Base-by-base conservation (phyloP, 768 basidiomycete species). In the Boletus eberwhitei region DNA sequence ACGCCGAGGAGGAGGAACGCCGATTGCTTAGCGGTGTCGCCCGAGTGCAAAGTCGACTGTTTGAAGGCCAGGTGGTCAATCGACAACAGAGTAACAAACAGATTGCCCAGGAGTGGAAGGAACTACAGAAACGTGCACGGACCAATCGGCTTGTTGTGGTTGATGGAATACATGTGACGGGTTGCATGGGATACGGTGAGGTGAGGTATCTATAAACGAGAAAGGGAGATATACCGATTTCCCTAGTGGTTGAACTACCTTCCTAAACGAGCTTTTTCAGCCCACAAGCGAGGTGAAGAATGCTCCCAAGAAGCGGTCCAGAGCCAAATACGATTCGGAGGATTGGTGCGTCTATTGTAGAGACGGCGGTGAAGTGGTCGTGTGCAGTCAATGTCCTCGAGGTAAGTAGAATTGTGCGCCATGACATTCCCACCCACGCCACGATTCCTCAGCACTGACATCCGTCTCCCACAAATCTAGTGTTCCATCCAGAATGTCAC, bases 301-400 rank as follows among this genome's bases (percentile, higher is more conserved):
- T 9, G 5, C 53, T 37, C 59, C 52, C 22, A 67, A 69, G 58
- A 77, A 77, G 58, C 63, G 64, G n/a, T 60, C 63, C 37, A 70
- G 53, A 64, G 56, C 49, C 22, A 71, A 72, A 63, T 78, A 74
- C 50, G 82, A 79, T 4, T 77, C 72, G 29, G 81, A 85, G 62
- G 83, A 86, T 55, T 83, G 74, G 70, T 86, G 84, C 64, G 76
- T 79, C 35, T 69, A 75, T 53, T 86, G 84, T 64, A 73, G 79
- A 32, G 84, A 86, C 48, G 84, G 84, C 2, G 83, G 84, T 0
- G 75, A 81, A 42, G 58, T 85, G 8, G 65, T 77, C 38, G 49
- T 76, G 14, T 86, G 85, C 60, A 34, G 53, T 9, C 48, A 55
- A 17, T 86, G 85, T 63, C 84, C 84, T 41, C 74, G 84, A 69